Base-by-base conservation (phyloP, 139 green algal genomes). In the Spirogloea muscicola region DNA sequence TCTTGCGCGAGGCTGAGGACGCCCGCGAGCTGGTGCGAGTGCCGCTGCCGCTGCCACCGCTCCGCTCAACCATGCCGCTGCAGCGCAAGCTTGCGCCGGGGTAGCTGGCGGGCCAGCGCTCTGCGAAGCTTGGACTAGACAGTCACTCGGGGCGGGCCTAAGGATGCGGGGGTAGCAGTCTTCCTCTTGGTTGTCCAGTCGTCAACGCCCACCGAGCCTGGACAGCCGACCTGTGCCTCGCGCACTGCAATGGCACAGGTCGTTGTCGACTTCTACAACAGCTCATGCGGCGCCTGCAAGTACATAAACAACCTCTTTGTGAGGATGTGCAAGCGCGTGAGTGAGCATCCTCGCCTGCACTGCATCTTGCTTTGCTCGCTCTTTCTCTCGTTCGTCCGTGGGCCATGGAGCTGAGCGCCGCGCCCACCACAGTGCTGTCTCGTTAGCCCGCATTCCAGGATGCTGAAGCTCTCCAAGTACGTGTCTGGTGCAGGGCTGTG, bases 191-290 rank as follows among this genome's bases (percentile, higher is more conserved):
- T n/a, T n/a, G n/a, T n/a, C n/a, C n/a, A n/a, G n/a, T n/a, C n/a
- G n/a, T n/a, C n/a, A n/a, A n/a, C n/a, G n/a, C n/a, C n/a, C n/a
- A n/a, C n/a, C n/a, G n/a, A n/a, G n/a, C n/a, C n/a, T n/a, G n/a
- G n/a, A n/a, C n/a, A n/a, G n/a, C n/a, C n/a, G n/a, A n/a, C n/a
- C n/a, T n/a, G n/a, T n/a, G n/a, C n/a, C n/a, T n/a, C n/a, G n/a
- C n/a, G n/a, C n/a, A n/a, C n/a, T n/a, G n/a, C n/a, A n/a, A n/a
- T 9, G 10, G 59, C 16, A 31, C 71, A 72, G 71, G 71, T 79
- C 21, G 58, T 79, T 25, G 71, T 79, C 46, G 71, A 79, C 27
- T 79, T 79, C 37, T 79, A 79, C 71, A 79, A 79, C 1, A 31
- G 21, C 21, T 16, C 58, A 6, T 79, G 71, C 34, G 71, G 71